Percentiles rank a stretch among this genome's conserved stretches.
phyloP scores from a whole-genome alignment of 768 basidiomycete species.

The Lentinula sp. region DNA sequence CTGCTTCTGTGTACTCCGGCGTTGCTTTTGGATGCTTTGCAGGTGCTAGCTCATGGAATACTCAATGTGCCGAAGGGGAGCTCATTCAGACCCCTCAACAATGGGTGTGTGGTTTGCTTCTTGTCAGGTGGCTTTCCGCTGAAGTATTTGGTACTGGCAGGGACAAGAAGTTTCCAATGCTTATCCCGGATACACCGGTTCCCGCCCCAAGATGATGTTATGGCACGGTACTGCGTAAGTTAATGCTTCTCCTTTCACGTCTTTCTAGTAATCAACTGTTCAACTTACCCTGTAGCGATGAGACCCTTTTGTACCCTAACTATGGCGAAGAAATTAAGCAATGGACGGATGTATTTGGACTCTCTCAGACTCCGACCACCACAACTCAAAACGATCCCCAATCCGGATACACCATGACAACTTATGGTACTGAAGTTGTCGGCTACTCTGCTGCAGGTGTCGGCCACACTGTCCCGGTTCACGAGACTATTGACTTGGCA shows the following conservation, averaged over 20 bases:
- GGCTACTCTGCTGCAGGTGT: conserved; percentile 41
- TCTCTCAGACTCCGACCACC: conserved; percentile 31
- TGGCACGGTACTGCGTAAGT: conserved; percentile 42
- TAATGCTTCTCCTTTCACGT: neutral
- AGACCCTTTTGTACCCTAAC: conserved; percentile 43
- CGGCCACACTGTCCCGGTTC: conserved; percentile 47
- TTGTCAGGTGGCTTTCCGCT: neutral
- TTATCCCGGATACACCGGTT: conserved; percentile 45
- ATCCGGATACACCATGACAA: conserved; percentile 38
- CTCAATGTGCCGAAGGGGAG: conserved; percentile 36
- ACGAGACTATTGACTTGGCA: conserved; percentile 36
- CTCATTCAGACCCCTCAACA: conserved; percentile 36
- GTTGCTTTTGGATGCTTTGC: conserved; percentile 52
- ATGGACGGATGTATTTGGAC: conserved; percentile 51
- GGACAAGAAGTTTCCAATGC: conserved; percentile 38
- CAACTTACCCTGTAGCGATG: conserved; percentile 21
- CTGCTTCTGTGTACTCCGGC: conserved; percentile 43
- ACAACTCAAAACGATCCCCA: conserved; percentile 34
- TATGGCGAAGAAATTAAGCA: conserved; percentile 46
- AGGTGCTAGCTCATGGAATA: conserved; percentile 42
- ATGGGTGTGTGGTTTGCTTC: conserved; percentile 29
- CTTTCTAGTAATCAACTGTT: neutral
- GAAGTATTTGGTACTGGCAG: conserved; percentile 11
- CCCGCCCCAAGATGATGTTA: conserved; percentile 43
- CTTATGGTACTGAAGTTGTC: conserved; percentile 31